Evolutionary conservation across 2,329 filamentous ascomycete species (phyloP).

Genomic region (Colletotrichum sidae): DNA sequence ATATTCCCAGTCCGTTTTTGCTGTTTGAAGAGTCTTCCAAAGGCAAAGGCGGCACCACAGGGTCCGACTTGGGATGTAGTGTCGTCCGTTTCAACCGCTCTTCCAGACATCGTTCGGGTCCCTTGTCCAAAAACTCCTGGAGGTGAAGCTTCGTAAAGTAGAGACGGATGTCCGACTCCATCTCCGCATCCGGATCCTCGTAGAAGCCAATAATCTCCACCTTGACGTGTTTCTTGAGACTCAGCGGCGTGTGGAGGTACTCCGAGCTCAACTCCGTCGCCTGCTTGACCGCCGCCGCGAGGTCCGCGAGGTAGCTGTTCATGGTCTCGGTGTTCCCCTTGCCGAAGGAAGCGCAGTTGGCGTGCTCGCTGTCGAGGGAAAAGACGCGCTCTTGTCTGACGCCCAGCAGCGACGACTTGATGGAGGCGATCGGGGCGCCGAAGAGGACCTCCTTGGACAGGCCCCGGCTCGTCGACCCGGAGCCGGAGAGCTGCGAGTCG

Average conservation of each 20-base stretch:
- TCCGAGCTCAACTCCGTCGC: slow-evolving; percentile 50
- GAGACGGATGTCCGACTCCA: slow-evolving; percentile 56
- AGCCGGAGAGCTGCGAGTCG: slow-evolving; percentile 66
- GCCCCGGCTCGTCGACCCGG: slow-evolving; percentile 47
- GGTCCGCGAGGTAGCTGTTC: slow-evolving; percentile 45
- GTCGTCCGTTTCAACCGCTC: slow-evolving; percentile 59
- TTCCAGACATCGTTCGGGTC: slow-evolving; percentile 65
- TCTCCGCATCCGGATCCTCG: slow-evolving; percentile 58
- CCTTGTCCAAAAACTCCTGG: slow-evolving; percentile 65
- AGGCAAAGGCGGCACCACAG: neutral
- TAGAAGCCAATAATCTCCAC: slow-evolving; percentile 72
- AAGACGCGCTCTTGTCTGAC: slow-evolving; percentile 64
- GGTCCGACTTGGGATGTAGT: neutral
- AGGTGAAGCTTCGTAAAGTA: slow-evolving; percentile 65
- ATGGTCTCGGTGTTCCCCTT: slow-evolving; percentile 61
- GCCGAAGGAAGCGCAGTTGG: slow-evolving; percentile 66
- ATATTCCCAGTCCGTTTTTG: slow-evolving; percentile 15
- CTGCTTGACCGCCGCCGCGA: slow-evolving; percentile 51
- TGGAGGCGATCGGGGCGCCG: slow-evolving; percentile 68
- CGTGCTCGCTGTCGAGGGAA: slow-evolving; percentile 66
- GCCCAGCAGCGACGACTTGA: slow-evolving; percentile 65
- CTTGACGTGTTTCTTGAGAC: slow-evolving; percentile 64
- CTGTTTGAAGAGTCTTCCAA: slow-evolving; percentile 3
- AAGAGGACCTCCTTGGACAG: slow-evolving; percentile 63
- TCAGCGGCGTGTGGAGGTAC: slow-evolving; percentile 56